Evolutionary conservation across 2,329 filamentous ascomycete species (phyloP).

Genomic region (Aspergillus pseudoterreus): DNA sequence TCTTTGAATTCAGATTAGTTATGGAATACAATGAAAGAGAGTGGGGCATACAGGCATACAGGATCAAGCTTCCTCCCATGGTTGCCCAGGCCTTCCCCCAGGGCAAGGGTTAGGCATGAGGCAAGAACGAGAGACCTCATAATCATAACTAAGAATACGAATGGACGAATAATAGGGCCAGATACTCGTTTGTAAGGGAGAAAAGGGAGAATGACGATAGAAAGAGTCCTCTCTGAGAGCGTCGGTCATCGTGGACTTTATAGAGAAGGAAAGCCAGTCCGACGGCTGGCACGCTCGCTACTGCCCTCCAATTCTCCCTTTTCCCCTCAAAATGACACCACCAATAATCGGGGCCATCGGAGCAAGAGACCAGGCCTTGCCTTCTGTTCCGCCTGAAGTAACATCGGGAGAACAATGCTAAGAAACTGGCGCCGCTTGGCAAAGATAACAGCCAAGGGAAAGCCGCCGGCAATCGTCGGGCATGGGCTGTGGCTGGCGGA

Average conservation of each 20-base stretch:
- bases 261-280: not conserved
- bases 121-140: conserved; percentile 11
- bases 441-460: conserved; percentile 12
- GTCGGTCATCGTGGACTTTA: not conserved
- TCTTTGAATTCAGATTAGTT: conserved; percentile 5
- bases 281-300: not conserved
- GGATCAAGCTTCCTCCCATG: conserved; percentile 7
- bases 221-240: not conserved
- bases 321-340: not conserved
- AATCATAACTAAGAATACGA: not conserved
- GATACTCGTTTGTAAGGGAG: not conserved
- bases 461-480: not conserved
- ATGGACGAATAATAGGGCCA: not conserved
- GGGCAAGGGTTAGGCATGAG: conserved; percentile 8
- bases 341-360: not conserved
- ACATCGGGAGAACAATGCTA: conserved; percentile 7
- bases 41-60: conserved; percentile 3
- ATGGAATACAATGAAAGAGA: not conserved
- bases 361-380: not conserved
- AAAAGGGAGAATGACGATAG: not conserved
- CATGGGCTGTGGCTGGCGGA: not conserved
- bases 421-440: conserved; percentile 6
- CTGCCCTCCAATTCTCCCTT: not conserved
- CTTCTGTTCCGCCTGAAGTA: conserved; percentile 7
- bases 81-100: not conserved